Evolutionary conservation across 441 rosid species (phyloP).

Genomic region (Isatis lusitanica): DNA sequence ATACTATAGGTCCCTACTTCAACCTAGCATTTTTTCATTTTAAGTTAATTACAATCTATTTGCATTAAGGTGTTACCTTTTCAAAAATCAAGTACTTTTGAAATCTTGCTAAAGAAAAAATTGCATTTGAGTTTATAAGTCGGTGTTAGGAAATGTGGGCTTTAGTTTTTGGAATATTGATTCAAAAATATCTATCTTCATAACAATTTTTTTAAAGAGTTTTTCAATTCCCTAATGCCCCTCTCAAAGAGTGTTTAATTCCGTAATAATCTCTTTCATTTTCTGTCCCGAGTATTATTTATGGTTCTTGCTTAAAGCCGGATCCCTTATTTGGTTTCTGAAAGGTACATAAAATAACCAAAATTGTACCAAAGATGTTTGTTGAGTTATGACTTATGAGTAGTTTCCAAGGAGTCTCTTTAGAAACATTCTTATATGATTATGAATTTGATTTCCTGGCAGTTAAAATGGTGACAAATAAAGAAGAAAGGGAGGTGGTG

Average conservation of each 20-base stretch:
- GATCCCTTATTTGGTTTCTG: neutral
- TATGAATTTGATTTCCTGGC: constrained; percentile 20
- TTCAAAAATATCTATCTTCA: neutral
- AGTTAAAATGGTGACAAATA: constrained; percentile 60
- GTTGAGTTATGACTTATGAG: constrained; percentile 31
- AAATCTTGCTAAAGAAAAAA: neutral
- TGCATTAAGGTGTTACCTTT: neutral
- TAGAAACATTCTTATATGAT: neutral
- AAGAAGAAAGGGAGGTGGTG: constrained; percentile 50
- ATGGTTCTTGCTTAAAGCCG: constrained; percentile 8
- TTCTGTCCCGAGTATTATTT: neutral
- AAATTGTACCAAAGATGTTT: constrained; percentile 22
- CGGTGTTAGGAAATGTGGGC: neutral
- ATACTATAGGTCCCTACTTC: constrained; percentile 17
- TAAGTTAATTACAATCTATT: too few relatives aligned
- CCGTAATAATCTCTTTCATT: neutral
- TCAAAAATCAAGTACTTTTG: neutral
- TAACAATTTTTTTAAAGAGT: neutral
- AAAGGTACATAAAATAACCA: neutral
- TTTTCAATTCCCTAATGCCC: neutral
- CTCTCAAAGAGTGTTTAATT: neutral
- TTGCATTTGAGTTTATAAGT: neutral
- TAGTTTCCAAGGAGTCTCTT: constrained; percentile 26
- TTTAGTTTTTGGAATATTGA: neutral
- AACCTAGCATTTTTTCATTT: constrained; percentile 18